Conservation (phyloP, 192 early-diverging fungal genomes). For the Mortierella claussenii region DNA sequence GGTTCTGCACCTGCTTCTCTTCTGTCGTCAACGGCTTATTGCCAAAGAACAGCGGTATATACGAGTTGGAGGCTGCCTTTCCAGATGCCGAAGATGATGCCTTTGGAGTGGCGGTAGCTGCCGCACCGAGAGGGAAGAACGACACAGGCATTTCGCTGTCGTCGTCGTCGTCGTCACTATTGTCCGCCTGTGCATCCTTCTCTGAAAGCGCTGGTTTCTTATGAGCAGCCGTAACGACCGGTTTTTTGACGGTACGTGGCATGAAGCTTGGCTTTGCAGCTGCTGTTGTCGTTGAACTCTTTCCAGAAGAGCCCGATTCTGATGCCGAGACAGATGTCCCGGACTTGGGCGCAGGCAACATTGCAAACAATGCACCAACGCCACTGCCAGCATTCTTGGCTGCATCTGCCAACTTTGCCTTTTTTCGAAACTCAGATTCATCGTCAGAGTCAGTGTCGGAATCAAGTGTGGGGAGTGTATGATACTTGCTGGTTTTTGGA, state of each 20-base stretch:
- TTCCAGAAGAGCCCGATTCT: neutral
- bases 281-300: neutral
- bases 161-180: conserved; percentile 26
- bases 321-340: neutral
- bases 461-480: conserved; percentile 32
- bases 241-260: conserved; percentile 36
- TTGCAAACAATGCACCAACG: conserved; percentile 33
- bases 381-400: conserved; percentile 20
- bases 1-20: conserved; percentile 22
- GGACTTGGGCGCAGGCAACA: conserved; percentile 47
- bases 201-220: conserved; percentile 3
- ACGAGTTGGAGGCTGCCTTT: conserved; percentile 34
- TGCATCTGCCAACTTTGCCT: conserved; percentile 27
- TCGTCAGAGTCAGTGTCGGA: conserved; percentile 43
- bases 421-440: conserved; percentile 46
- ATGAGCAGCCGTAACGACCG: neutral
- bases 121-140: conserved; percentile 41
- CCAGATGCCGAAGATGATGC: neutral
- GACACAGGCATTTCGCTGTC: conserved; percentile 32
- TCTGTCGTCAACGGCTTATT: conserved; percentile 42
- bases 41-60: conserved; percentile 45
- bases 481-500: conserved; percentile 36
- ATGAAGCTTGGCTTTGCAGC: conserved; percentile 33
- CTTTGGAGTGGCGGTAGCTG: conserved; percentile 5
- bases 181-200: neutral